Evolutionary conservation across 1,284 basidiomycete genomes (phyloP).

Genomic region (Wolfiporia cocos): DNA sequence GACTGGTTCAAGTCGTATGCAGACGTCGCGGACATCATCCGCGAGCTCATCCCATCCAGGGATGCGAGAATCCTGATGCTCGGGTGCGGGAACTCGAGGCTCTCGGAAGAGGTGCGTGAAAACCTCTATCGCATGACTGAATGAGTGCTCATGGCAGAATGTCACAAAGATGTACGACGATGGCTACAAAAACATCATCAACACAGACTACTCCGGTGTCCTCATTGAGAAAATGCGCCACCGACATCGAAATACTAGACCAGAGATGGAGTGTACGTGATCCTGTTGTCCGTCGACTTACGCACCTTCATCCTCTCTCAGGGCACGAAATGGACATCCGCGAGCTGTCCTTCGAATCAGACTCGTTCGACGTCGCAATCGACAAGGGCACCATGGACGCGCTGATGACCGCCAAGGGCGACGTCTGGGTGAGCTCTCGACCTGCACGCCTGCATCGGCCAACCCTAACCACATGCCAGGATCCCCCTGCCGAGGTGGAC

Average conservation of each 20-base stretch:
- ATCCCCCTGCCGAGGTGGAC: constrained; percentile 75
- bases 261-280: constrained; percentile 73
- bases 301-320: constrained; percentile 21
- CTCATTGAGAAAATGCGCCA: constrained; percentile 79
- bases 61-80: constrained; percentile 75
- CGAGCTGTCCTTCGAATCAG: constrained; percentile 58
- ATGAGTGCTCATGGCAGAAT: no score
- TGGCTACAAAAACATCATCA: constrained; percentile 81
- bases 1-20: constrained; percentile 85
- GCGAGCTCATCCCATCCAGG: constrained; percentile 60
- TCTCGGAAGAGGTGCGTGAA: constrained; percentile 63
- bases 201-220: constrained; percentile 79
- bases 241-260: constrained; percentile 46
- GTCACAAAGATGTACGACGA: constrained; percentile 79
- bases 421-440: constrained; percentile 73
- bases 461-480: constrained; percentile 35
- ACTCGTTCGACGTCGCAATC: constrained; percentile 78
- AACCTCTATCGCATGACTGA: no score
- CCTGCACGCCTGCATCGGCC: neutral
- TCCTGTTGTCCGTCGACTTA: neutral
- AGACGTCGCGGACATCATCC: constrained; percentile 57
- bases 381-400: constrained; percentile 97
- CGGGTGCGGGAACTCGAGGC: constrained; percentile 85
- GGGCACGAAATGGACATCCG: constrained; percentile 90
- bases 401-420: constrained; percentile 85